Conservation (phyloP, 495 filamentous ascomycete species). For the Aspergillus mulundensis region DNA sequence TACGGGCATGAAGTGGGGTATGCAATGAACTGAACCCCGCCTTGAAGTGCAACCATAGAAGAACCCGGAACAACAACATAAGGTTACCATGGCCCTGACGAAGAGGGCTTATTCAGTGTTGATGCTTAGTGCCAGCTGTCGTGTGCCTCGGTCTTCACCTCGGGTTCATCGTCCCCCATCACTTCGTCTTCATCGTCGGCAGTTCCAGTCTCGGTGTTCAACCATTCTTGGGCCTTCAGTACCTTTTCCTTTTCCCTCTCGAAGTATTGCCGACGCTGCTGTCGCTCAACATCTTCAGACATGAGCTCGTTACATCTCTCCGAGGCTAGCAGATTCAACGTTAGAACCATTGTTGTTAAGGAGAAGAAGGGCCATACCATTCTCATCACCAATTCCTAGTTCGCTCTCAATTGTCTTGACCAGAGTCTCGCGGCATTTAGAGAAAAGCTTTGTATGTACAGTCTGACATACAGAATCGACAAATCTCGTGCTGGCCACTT, state of each 20-base stretch:
- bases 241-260: slow-evolving; percentile 42
- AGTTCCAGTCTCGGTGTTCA: slow-evolving; percentile 23
- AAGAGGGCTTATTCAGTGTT: neutral
- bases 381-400: slow-evolving; percentile 31
- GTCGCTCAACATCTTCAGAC: slow-evolving; percentile 46
- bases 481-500: slow-evolving; percentile 47
- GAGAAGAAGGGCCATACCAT: slow-evolving; percentile 26
- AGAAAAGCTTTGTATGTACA: slow-evolving; percentile 45
- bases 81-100: neutral
- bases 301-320: slow-evolving; percentile 43
- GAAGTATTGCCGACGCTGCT: slow-evolving; percentile 34
- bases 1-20: slow-evolving; percentile 37
- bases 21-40: slow-evolving; percentile 13
- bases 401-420: slow-evolving; percentile 28
- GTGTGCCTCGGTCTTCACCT: slow-evolving; percentile 12
- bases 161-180: neutral
- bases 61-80: neutral
- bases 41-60: neutral
- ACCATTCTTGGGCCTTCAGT: slow-evolving; percentile 38
- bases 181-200: slow-evolving; percentile 8
- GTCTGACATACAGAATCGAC: slow-evolving; percentile 45
- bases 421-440: slow-evolving; percentile 36
- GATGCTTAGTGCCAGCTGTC: neutral
- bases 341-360: neutral
- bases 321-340: slow-evolving; percentile 19